Evolutionary conservation across 495 filamentous ascomycete genomes (phyloP).

Genomic region (Symbiotaphrina buchneri): DNA sequence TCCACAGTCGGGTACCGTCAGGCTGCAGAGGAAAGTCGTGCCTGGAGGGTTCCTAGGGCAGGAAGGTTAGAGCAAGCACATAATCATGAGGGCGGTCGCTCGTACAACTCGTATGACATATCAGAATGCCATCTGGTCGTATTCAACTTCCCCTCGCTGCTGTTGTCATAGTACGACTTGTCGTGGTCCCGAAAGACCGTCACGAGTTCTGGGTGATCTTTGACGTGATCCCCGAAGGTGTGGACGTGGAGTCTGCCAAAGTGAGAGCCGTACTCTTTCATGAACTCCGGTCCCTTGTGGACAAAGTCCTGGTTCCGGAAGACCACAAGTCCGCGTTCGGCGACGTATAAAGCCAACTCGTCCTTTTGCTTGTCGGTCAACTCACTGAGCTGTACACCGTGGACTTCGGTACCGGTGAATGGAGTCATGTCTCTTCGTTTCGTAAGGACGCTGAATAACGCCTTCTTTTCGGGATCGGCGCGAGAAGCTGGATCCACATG

Average conservation of each 20-base stretch:
- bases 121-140: constrained; percentile 35
- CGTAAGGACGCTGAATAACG: constrained; percentile 36
- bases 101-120: constrained; percentile 30
- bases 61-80: constrained; percentile 25
- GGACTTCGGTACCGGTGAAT: constrained; percentile 51
- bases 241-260: constrained; percentile 47
- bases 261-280: constrained; percentile 42
- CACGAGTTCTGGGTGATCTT: too few species aligned
- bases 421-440: constrained; percentile 41
- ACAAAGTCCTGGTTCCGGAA: constrained; percentile 50
- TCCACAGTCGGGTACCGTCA: constrained; percentile 37
- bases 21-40: constrained; percentile 46
- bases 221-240: too few species aligned
- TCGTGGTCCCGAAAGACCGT: neutral
- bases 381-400: constrained; percentile 45
- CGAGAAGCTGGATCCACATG: constrained; percentile 38
- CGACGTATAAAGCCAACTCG: constrained; percentile 48
- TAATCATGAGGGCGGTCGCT: neutral
- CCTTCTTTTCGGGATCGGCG: constrained; percentile 43
- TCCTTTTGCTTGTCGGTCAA: constrained; percentile 42
- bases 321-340: constrained; percentile 54
- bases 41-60: constrained; percentile 50
- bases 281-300: constrained; percentile 41
- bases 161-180: neutral
- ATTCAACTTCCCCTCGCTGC: constrained; percentile 26